Base-by-base conservation (phyloP, 2,329 filamentous ascomycete genomes). In the Trichoderma sp. region DNA sequence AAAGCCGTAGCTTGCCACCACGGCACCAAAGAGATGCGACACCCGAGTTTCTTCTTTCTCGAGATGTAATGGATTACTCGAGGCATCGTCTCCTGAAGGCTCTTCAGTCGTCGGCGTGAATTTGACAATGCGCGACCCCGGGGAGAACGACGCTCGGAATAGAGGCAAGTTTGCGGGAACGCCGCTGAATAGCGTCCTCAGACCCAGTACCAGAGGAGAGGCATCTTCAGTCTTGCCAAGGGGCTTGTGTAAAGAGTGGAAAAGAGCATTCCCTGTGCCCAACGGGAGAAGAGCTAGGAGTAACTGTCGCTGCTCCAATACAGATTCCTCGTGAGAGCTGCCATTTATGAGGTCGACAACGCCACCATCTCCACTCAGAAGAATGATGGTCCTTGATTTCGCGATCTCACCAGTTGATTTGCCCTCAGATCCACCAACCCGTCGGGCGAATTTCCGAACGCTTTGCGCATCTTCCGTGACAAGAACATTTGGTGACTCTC, bases 1-100 rank as follows among this genome's bases (percentile, higher is more conserved):
- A 80, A 98, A 91, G 24, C 94, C 96, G 89, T 97, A 97, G 83
- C 93, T 97, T 62, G 92, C 93, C 2, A 98, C 95, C 27, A 98
- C 94, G 29, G 93, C 93, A 31, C 95, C 95, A 80, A 93, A 89
- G 29, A 93, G 85, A 63, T 84, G 82, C 0, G 82, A 80, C 5
- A 87, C 83, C 1, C 78, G 75, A 11, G 83, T 80, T 38, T 83
- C 79, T n/a, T 83, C 74, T 66, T 83, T 82, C 3, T 79, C 45
- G 14, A 75, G 45, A 41, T 74, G 66, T 21, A 50, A 27, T 1
- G 33, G 35, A n/a, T 59, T 62, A 41, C 27, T 73, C 50, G 56
- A 12, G 8, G n/a, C 35, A 27, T 73, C 69, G 9, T 56, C 60
- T 29, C 9, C 35, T 1, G 7, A 6, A 6, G 38, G 6, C 6